Base-by-base conservation (phyloP, 768 basidiomycete species). In the Pisolithus tinctorius region DNA sequence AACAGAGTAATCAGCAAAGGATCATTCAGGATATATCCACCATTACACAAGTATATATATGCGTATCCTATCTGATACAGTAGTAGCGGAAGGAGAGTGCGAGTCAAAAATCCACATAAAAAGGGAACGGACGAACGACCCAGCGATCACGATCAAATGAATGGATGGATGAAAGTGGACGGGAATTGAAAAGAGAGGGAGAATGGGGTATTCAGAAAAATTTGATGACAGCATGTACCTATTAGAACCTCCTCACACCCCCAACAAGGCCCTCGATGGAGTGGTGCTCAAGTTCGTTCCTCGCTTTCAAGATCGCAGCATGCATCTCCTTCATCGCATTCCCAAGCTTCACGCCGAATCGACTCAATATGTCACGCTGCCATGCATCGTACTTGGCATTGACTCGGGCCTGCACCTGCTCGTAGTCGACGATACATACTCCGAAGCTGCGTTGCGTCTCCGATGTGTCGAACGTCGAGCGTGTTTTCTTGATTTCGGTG, bases 371-470 rank as follows among this genome's bases (percentile, higher is more conserved):
- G 60, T 99, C 96, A 54, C 87, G 77, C 74, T 98, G 95, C 95
- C 96, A 98, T 17, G 91, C 75, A 64, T 98, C 96, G 66, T 99
- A 99, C 73, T 97, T 98, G 53, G 94, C 92, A 68, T 97, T 97
- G 62, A 99, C 96, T 58, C 94, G 81, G 42, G 90, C 81, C 70
- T 99, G 96, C 26, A 97, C 96, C 68, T 95, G 94, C 67, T 98
- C 95, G 68, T 97, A 99, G 69, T 97, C 91, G 60, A 99, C 86
- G 41, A 94, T 81, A 62, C 91, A 93, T 9, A 94, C 88, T 1
- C 94, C 93, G 63, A 98, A 96, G 44, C 81, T 81, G 57, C 87
- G 91, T 60, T 87, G 84, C 8, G 91, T 94, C 60, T 96, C 96
- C 26, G 91, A 88, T 17, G 92, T 98, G 69, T 99, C 96, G 63